These are phyloP conservation scores for Alternaria angustiovoidea DNA, from an alignment of 2,329 filamentous ascomycete genomes.

Conservation along the genomic window DNA sequence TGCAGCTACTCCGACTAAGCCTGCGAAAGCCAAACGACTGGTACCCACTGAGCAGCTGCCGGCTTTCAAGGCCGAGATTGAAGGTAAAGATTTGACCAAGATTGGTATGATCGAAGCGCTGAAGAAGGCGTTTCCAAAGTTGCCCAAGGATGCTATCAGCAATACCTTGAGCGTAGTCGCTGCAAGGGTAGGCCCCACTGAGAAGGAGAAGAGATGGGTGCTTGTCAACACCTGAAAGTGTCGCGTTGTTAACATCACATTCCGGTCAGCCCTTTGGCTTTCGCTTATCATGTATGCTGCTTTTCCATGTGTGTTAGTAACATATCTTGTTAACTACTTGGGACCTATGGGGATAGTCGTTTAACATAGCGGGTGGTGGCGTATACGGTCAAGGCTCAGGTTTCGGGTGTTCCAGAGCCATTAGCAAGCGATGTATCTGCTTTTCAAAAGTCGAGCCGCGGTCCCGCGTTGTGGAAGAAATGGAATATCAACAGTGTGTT, in stretches of 20 bases:
- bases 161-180: slow-evolving; percentile 74
- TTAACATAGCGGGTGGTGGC: slow-evolving; percentile 2
- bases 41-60: slow-evolving; percentile 68
- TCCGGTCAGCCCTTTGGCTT: not conserved
- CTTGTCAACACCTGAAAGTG: slow-evolving; percentile 33
- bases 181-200: slow-evolving; percentile 67
- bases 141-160: slow-evolving; percentile 74
- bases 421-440: not conserved
- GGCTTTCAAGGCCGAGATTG: slow-evolving; percentile 74
- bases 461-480: not conserved
- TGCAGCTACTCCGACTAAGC: slow-evolving; percentile 36
- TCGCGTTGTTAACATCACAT: not conserved
- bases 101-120: slow-evolving; percentile 76
- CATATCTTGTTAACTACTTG: not conserved
- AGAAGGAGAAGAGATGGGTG: slow-evolving; percentile 71
- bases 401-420: slow-evolving; percentile 1
- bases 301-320: not conserved
- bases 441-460: not conserved
- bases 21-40: slow-evolving; percentile 53
- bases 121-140: slow-evolving; percentile 76
- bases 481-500: not conserved
- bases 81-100: slow-evolving; percentile 76
- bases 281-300: not conserved
- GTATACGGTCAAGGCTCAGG: not conserved
- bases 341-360: slow-evolving; percentile 1